Evolutionary conservation across 139 green algal species (phyloP), one percentile per base, ranked within the genome.

Genomic region (Deuterostichococcus epilithicus): DNA sequence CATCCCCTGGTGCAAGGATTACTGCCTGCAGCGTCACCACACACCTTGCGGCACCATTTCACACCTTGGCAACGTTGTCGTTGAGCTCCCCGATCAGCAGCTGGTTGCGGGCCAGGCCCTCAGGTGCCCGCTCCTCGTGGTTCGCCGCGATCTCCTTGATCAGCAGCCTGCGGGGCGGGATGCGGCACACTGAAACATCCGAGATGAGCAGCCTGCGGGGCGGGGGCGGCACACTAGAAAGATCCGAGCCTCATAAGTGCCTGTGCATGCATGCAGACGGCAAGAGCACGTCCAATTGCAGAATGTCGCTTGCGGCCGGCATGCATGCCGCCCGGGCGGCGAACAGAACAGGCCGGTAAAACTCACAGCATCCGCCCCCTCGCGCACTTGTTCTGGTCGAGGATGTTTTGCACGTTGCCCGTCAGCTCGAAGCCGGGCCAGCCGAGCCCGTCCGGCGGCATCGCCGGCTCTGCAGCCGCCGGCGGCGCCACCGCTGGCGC

Each of bases 131-230:
- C 0, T 59, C 52, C n/a, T 89, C 87, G 47, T 92, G 88, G 73
- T 92, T 92, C 52, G 34, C 44, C 39, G 90, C 86, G 22, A 92
- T 88, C 70, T 92, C 80, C 23, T 81, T 79, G 10, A 92, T 85
- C 18, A 92, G 60, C 2, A 80, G 73, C 75, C 85, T 90, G 80
- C 60, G 75, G 25, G 8, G 20, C 2, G 18, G 42, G 25, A 68
- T n/a, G 59, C 18, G 10, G 26, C 25, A n/a, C 23, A 4, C 4
- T 67, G 59, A 6, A 10, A n/a, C 25, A n/a, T 18, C 26, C 26
- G 13, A 67, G 6, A 67, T 32, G 13, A n/a, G 59, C 59, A 67
- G 25, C 59, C 18, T 8, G 13, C 4, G 26, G 4, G 18, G 20
- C 59, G 6, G 23, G 26, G 5, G 4, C 23, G 59, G 10, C 26